Evolutionary conservation across 192 early-diverging fungal genomes (phyloP).

Genomic region (Helicostylum pulchrum): DNA sequence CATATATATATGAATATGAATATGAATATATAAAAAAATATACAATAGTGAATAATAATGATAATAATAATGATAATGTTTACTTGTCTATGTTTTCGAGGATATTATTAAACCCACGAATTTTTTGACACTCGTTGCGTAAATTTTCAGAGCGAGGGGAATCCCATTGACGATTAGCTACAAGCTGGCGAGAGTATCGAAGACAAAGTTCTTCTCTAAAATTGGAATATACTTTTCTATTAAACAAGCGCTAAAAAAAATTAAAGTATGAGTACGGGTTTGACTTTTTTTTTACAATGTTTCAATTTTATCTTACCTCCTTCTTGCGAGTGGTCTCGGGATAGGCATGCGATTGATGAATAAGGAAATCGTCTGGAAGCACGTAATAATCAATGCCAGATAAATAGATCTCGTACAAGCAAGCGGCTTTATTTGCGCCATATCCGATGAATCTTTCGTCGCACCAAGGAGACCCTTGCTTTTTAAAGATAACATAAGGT

Average conservation of each 20-base stretch:
- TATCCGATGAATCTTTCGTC: conserved; percentile 55
- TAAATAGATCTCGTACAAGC: conserved; percentile 50
- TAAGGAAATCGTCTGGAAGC: conserved; percentile 47
- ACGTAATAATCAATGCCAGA: conserved; percentile 50
- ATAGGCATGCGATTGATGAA: conserved; percentile 51
- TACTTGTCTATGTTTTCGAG: too few relatives aligned
- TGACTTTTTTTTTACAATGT: neutral
- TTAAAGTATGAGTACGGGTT: conserved; percentile 21
- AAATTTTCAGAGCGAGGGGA: conserved; percentile 37
- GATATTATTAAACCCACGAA: conserved; percentile 37
- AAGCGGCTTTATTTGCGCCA: conserved; percentile 54
- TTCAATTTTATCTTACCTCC: conserved; percentile 34
- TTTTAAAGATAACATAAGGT: conserved; percentile 50
- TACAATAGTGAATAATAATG: too few relatives aligned
- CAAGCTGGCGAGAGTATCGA: conserved; percentile 48
- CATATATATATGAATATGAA: too few relatives aligned
- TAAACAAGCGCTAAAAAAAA: conserved; percentile 42
- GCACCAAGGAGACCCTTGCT: conserved; percentile 50
- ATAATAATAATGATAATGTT: too few relatives aligned
- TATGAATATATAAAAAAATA: too few relatives aligned
- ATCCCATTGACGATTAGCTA: conserved; percentile 32
- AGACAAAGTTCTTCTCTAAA: conserved; percentile 53
- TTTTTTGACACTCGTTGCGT: conserved; percentile 37
- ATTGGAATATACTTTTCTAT: conserved; percentile 41
- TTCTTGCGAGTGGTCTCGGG: conserved; percentile 40